These are phyloP conservation scores for Dispira parvispora DNA, from an alignment of 192 early-diverging fungal species.

Conservation along the genomic window DNA sequence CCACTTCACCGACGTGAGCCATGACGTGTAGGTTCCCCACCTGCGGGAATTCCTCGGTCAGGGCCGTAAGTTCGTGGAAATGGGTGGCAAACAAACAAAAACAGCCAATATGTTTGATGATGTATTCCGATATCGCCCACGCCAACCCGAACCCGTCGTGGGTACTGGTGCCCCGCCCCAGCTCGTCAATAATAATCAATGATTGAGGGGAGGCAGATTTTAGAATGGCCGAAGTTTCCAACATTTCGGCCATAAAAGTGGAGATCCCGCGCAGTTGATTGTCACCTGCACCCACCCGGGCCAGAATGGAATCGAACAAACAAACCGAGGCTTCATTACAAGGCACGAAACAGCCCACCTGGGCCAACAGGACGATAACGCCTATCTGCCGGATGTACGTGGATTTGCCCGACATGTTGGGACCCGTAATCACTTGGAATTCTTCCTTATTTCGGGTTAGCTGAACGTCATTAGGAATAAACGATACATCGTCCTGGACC, in stretches of 20 bases:
- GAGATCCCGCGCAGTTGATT: constrained; percentile 84
- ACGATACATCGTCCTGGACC: constrained; percentile 74
- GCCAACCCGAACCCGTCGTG: constrained; percentile 96
- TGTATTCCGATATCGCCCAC: constrained; percentile 89
- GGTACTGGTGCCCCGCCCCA: constrained; percentile 94
- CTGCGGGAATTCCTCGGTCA: constrained; percentile 44
- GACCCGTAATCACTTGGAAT: constrained; percentile 88
- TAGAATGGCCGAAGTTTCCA: constrained; percentile 85
- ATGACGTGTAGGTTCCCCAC: constrained; percentile 86
- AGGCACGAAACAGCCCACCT: constrained; percentile 87
- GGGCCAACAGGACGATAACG: constrained; percentile 85
- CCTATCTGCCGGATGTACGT: constrained; percentile 95
- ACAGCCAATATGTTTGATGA: constrained; percentile 43
- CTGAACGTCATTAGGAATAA: constrained; percentile 86
- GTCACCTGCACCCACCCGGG: constrained; percentile 88
- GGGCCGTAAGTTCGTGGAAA: constrained; percentile 89
- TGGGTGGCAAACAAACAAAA: constrained; percentile 91
- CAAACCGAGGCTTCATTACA: constrained; percentile 54
- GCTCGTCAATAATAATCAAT: constrained; percentile 88
- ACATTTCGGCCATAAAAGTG: constrained; percentile 93
- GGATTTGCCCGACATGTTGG: constrained; percentile 98
- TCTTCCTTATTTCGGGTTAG: constrained; percentile 49
- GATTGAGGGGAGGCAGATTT: constrained; percentile 67
- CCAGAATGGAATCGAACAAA: constrained; percentile 76
- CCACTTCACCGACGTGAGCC: constrained; percentile 33